Evolutionary conservation across 345 rosid species (phyloP), one percentile per base, ranked within the genome.

Genomic region (Eucalyptus shirleyi): DNA sequence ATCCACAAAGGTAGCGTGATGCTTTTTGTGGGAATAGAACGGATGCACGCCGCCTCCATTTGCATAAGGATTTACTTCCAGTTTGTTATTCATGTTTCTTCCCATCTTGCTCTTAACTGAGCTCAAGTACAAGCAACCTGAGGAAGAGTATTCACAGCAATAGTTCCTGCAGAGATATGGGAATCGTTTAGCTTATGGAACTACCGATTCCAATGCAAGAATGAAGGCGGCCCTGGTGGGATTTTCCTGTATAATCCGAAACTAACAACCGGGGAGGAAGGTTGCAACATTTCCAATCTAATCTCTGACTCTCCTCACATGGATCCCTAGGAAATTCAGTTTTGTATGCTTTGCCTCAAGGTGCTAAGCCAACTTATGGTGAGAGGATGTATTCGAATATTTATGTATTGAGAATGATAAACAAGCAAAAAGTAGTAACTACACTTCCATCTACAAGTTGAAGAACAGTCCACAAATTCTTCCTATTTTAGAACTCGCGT

Each of bases 31-130:
- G 59, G 92, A 88, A 82, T 77, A 88, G 30, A 88, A 50, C 13
- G 88, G 24, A 47, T 51, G 83, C 56, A 86, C 24, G 77, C 56
- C 86, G 67, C 87, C 89, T 72, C 87, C 65, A 67, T 88, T 87
- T 40, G 83, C 87, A 65, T 86, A 69, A 51, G 72, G 55, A 51
- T 89, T 90, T 17, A 50, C 87, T 24, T 82, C 89, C 50, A 88
- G 53, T 49, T 88, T 92, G 65, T 47, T 80, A 56, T 89, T 88
- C 95, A 92, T 92, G 87, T 55, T 89, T 83, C 47, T 77, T 77
- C 28, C 47, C 85, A 77, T 77, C 85, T 40, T 42, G 85, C 30
- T 72, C 82, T 5, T 72, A 37, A 37, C 45, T 72, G 45, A 72
- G 23, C 82, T 77, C 85, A 6, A 49, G 42, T 6, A 50, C 55